Evolutionary conservation across 495 filamentous ascomycete genomes (phyloP).

Genomic region (Hypoxylon fragiforme): DNA sequence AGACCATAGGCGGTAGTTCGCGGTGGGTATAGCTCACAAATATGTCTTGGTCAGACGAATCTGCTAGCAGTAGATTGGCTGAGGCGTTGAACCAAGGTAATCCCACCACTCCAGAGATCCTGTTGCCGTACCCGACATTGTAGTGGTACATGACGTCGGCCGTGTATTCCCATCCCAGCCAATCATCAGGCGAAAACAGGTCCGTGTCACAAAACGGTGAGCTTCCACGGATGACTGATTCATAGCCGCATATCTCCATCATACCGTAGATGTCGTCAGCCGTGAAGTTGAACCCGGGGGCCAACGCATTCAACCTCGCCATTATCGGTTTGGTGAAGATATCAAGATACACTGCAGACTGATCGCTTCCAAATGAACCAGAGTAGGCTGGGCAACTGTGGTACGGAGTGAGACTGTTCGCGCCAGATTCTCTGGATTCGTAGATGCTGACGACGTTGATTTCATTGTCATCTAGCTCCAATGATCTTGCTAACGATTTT

Average conservation of each 20-base stretch:
- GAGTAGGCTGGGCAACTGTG: constrained; percentile 53
- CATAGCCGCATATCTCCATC: constrained; percentile 55
- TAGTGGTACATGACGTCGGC: constrained; percentile 53
- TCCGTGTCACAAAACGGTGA: constrained; percentile 50
- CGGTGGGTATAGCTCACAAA: constrained; percentile 56
- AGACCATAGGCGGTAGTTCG: constrained; percentile 51
- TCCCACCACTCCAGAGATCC: constrained; percentile 46
- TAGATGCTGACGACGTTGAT: constrained; percentile 46
- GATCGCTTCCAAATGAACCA: constrained; percentile 48
- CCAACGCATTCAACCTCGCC: constrained; percentile 45
- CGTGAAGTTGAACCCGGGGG: constrained; percentile 52
- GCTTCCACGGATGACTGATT: constrained; percentile 51
- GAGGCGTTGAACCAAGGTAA: constrained; percentile 54
- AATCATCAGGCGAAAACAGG: constrained; percentile 52
- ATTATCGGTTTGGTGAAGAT: constrained; percentile 50
- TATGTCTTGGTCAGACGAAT: constrained; percentile 42
- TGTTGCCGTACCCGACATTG: constrained; percentile 53
- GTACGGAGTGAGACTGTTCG: constrained; percentile 53
- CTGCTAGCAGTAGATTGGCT: constrained; percentile 39
- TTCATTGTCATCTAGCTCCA: constrained; percentile 47
- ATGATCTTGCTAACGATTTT: constrained; percentile 44
- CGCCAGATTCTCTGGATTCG: constrained; percentile 45
- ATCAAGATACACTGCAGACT: constrained; percentile 44
- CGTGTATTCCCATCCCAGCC: constrained; percentile 53
- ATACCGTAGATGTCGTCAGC: constrained; percentile 52